Evolutionary conservation across 306 rosid genomes (phyloP).

Genomic region (Cucumis melo): DNA sequence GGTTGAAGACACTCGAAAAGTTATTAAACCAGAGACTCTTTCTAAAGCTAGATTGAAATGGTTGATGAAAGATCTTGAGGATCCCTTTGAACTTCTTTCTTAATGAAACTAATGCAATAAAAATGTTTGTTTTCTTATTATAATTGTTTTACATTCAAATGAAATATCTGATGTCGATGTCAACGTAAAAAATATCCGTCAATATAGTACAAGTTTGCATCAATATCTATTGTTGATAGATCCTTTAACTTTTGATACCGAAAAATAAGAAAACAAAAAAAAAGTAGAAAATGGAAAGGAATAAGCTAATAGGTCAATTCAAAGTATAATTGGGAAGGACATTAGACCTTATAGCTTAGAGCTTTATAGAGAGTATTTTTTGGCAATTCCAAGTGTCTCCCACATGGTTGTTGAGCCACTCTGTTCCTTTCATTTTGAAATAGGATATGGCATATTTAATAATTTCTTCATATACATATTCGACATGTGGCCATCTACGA

Average conservation of each 20-base stretch:
- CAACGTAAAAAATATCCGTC: too few relatives aligned
- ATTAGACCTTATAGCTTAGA: background rate
- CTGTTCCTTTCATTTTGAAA: background rate
- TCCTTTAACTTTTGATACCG: too few relatives aligned
- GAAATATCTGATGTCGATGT: too few relatives aligned
- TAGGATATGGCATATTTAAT: background rate
- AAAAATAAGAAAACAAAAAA: too few relatives aligned
- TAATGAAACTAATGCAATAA: background rate
- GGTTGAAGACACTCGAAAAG: background rate
- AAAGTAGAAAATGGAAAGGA: too few relatives aligned
- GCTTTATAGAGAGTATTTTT: background rate
- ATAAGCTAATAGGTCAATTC: background rate
- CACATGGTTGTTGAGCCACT: background rate
- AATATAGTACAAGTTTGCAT: too few relatives aligned
- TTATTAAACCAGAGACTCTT: constrained; percentile 1
- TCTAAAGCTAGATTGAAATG: constrained; percentile 6
- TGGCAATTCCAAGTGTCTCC: background rate
- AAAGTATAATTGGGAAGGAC: background rate
- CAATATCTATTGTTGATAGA: too few relatives aligned
- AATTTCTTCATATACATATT: background rate
- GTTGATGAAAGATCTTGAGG: constrained; percentile 3
- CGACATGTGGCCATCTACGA: background rate
- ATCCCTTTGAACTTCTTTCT: background rate
- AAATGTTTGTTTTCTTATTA: background rate
- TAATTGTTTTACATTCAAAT: too few relatives aligned